phyloP scores from a whole-genome alignment of 495 filamentous ascomycete species.

The Xylaria longipes region DNA sequence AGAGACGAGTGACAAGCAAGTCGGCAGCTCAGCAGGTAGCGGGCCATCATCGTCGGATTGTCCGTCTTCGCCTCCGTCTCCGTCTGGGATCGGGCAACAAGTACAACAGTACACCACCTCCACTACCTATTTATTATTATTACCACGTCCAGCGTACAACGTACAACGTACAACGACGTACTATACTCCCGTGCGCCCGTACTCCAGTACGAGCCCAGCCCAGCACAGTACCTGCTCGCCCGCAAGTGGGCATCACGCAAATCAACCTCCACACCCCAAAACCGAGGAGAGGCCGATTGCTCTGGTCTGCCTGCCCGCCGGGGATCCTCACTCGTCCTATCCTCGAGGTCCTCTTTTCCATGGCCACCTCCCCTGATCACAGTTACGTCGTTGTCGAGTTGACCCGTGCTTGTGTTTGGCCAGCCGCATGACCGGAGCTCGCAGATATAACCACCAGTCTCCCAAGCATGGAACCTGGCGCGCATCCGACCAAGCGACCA shows the following conservation, averaged over 20 bases:
- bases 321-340: slow-evolving; percentile 33
- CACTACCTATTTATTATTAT: background rate
- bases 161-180: slow-evolving; percentile 23
- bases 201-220: slow-evolving; percentile 12
- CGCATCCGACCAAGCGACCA: slow-evolving; percentile 55
- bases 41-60: slow-evolving; percentile 22
- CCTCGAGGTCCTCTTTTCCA: slow-evolving; percentile 44
- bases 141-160: slow-evolving; percentile 8
- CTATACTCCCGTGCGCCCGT: slow-evolving; percentile 21
- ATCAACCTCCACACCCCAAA: slow-evolving; percentile 41
- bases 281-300: slow-evolving; percentile 14
- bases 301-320: slow-evolving; percentile 34
- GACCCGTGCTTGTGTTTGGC: slow-evolving; percentile 25
- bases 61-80: slow-evolving; percentile 15
- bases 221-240: slow-evolving; percentile 3
- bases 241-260: slow-evolving; percentile 34
- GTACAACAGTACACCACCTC: slow-evolving; percentile 9
- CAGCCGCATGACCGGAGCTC: slow-evolving; percentile 40
- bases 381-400: slow-evolving; percentile 43
- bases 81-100: slow-evolving; percentile 22
- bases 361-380: slow-evolving; percentile 47
- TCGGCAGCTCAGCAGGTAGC: slow-evolving; percentile 9
- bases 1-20: slow-evolving; percentile 22
- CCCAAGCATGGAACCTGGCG: slow-evolving; percentile 59
- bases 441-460: slow-evolving; percentile 37